Percentiles rank a stretch among this genome's conserved stretches.
These are phyloP conservation scores for Ophiobolus disseminans DNA, from an alignment of 2,329 filamentous ascomycete species.

Conservation along the genomic window DNA sequence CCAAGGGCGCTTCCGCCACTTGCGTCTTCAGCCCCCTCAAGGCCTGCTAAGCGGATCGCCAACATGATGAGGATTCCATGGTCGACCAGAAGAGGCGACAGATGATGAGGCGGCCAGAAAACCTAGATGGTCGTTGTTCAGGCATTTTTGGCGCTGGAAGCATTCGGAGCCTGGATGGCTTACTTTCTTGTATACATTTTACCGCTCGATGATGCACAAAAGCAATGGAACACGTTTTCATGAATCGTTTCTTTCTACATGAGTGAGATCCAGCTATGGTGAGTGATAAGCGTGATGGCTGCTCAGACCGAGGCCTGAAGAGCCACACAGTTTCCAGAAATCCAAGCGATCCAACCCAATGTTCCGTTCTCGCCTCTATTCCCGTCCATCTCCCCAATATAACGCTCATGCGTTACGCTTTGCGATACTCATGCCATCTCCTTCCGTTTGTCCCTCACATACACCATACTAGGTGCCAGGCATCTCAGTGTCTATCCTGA, in stretches of 20 bases:
- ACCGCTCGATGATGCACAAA: not conserved
- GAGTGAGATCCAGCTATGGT: not conserved
- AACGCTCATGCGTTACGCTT: too few relatives aligned
- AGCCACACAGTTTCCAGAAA: too few relatives aligned
- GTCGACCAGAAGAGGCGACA: not conserved
- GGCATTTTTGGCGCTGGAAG: constrained; percentile 15
- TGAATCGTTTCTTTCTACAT: not conserved
- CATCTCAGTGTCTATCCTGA: too few relatives aligned
- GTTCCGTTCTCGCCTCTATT: too few relatives aligned
- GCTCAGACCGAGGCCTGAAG: too few relatives aligned
- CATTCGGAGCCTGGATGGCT: constrained; percentile 5
- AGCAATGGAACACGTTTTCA: not conserved
- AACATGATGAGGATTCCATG: not conserved
- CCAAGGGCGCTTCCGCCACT: constrained; percentile 34
- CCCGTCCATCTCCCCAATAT: too few relatives aligned
- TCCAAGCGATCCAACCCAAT: too few relatives aligned
- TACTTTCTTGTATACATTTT: constrained; percentile 26
- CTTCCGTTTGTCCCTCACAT: too few relatives aligned
- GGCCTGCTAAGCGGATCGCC: constrained; percentile 33
- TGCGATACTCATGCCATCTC: too few relatives aligned
- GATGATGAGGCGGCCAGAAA: not conserved
- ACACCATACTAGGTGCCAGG: too few relatives aligned
- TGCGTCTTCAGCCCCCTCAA: constrained; percentile 43
- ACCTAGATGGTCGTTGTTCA: constrained; percentile 2
- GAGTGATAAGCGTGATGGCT: not conserved